Evolutionary conservation across 2,329 filamentous ascomycete species (phyloP), one percentile per base, ranked within the genome.

Genomic region (Aureobasidium sp.): DNA sequence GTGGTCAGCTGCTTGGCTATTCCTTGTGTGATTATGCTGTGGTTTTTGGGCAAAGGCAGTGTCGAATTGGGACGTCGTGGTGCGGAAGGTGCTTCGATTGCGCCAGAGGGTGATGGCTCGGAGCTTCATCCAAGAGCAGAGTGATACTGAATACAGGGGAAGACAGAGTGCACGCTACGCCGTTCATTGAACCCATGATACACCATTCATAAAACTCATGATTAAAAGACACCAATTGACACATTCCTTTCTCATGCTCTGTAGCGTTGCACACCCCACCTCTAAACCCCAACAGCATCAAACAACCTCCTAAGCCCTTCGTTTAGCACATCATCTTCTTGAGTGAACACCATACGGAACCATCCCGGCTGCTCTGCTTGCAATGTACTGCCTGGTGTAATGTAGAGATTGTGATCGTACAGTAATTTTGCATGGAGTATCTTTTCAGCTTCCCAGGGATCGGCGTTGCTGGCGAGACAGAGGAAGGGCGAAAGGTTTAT

Each of bases 21-120:
- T 47, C 88, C 90, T 9, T 73, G 89, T 52, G 87, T 89, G 1
- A 67, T 95, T 64, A 81, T 79, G 15, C 71, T 96, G 36, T 90
- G 91, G 0, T 68, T 87, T 47, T 70, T 72, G 67, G 17, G 20
- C 20, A 59, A 45, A 36, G 20, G n/a, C 3, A 58, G 29, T 22
- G 45, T 58, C 20, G 25, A 7, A 11, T n/a, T 59, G 22, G 15
- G 36, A 1, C 42, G 56, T 0, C 20, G 20, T 29, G 27, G 20
- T 37, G 56, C 44, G 27, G 53, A 57, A 39, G 29, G 31, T 48
- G 45, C 25, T 31, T 25, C 15, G 12, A 6, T 7, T 45, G 20
- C 20, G 5, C 5, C 8, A 5, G 41, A 12, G 20, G 20, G 22
- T 9, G 42, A 45, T 2, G 8, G 42, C 42, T 41, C 17, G 17